phyloP scores from a whole-genome alignment of 805 yeast genomes.

The Scheffersomyces lignosus region DNA sequence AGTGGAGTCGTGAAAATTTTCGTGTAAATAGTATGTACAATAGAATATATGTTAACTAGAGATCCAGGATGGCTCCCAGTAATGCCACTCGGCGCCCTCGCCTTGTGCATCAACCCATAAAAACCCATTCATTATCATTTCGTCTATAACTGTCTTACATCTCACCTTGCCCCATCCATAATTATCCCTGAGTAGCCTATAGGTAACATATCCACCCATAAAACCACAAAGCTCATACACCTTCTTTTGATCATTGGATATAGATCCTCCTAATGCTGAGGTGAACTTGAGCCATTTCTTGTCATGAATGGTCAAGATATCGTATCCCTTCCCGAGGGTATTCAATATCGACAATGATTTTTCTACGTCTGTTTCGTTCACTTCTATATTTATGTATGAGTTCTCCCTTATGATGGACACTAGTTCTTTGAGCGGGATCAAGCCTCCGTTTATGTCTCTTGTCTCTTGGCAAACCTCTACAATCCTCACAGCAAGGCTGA shows the following conservation, averaged over 20 bases:
- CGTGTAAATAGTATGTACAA: background rate
- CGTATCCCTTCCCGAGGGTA: slow-evolving; percentile 70
- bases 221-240: slow-evolving; percentile 76
- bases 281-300: slow-evolving; percentile 49
- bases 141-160: slow-evolving; percentile 63
- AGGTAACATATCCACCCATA: slow-evolving; percentile 70
- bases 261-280: slow-evolving; percentile 24
- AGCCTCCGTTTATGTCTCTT: slow-evolving; percentile 77
- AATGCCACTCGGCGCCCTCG: slow-evolving; percentile 43
- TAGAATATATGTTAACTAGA: slow-evolving; percentile 9
- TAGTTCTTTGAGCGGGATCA: slow-evolving; percentile 56
- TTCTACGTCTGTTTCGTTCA: slow-evolving; percentile 52
- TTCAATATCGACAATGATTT: slow-evolving; percentile 54
- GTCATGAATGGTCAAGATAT: slow-evolving; percentile 55
- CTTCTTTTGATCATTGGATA: slow-evolving; percentile 60
- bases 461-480: slow-evolving; percentile 76
- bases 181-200: slow-evolving; percentile 66
- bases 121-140: slow-evolving; percentile 78
- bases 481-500: slow-evolving; percentile 69
- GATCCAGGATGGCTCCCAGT: slow-evolving; percentile 81
- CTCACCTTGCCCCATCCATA: slow-evolving; percentile 70
- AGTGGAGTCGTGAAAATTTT: no score
- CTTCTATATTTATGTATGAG: slow-evolving; percentile 28
- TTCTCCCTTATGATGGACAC: slow-evolving; percentile 27
- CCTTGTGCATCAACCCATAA: slow-evolving; percentile 77